Evolutionary conservation across 2,329 filamentous ascomycete species (phyloP).

Genomic region (Botrytis elliptica): DNA sequence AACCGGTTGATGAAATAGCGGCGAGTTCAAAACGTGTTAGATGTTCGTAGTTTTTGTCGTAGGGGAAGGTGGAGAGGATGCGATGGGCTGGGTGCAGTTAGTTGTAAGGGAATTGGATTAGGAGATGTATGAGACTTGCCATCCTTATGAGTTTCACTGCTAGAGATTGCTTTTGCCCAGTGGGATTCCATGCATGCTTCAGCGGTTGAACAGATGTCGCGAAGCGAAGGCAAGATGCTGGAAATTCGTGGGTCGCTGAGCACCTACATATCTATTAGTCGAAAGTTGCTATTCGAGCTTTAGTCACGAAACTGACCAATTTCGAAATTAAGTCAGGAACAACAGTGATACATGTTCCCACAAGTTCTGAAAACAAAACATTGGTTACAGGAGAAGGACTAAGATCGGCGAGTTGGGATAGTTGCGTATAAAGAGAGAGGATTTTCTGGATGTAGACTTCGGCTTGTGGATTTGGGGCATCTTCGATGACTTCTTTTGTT

Average conservation of each 20-base stretch:
- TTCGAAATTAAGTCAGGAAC: constrained; percentile 6
- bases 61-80: constrained; percentile 44
- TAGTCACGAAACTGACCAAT: background rate
- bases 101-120: constrained; percentile 11
- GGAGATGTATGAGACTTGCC: constrained; percentile 21
- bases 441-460: constrained; percentile 19
- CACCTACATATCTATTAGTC: constrained; percentile 34
- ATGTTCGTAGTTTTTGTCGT: constrained; percentile 50
- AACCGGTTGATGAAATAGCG: constrained; percentile 41
- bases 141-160: constrained; percentile 21
- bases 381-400: constrained; percentile 40
- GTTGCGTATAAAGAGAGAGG: constrained; percentile 11
- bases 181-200: constrained; percentile 48
- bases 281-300: background rate
- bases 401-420: constrained; percentile 30
- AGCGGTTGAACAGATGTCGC: constrained; percentile 45
- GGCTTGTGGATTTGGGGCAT: background rate
- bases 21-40: constrained; percentile 48
- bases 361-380: constrained; percentile 41
- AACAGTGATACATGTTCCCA: constrained; percentile 40
- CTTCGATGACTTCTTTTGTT: background rate
- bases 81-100: constrained; percentile 33
- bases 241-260: constrained; percentile 39
- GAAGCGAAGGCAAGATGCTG: constrained; percentile 42
- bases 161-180: constrained; percentile 44